Evolutionary conservation across 2,329 filamentous ascomycete species (phyloP), one percentile per base, ranked within the genome.

Genomic region (Venturia nashicola): DNA sequence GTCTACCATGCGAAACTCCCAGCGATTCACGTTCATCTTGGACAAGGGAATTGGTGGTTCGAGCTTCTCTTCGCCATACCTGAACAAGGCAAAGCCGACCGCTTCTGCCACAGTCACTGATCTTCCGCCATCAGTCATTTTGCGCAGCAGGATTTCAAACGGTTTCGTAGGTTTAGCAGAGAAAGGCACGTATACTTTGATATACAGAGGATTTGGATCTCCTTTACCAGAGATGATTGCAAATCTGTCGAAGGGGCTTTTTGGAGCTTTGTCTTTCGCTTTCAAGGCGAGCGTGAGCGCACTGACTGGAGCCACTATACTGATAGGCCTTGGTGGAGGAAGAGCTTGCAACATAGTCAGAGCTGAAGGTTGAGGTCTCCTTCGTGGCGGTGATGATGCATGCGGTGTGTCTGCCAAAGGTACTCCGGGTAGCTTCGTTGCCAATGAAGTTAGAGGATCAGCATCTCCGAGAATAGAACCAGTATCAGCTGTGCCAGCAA

Each of bases 1-100:
- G 71, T 94, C 85, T 9, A 92, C 89, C 85, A 95, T 91, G 48
- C 89, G 83, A 64, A 95, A 76, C 32, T 86, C 90, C 88, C 89
- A 94, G 78, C 86, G 86, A 70, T 93, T 93, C 68, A 92, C 86
- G 68, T 90, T 90, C 62, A 85, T 78, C 70, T 90, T 89, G 61
- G 86, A 83, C 1, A 77, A 72, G 0, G 84, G 77, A 11, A 94
- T 77, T 0, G 81, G 72, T 3, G 90, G 90, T 67, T 91, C 83
- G 36, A 85, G 78, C 68, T 88, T 88, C 71, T 92, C 89, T 69
- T 92, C 87, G 59, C 85, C 84, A 72, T 93, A 94, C 67, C 87
- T 81, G 80, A 88, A 92, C 14, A 95, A 75, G 66, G 86, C 86
- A 66, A 93, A 80, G 0, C 90, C 90, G 67, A 95, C 91, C n/a